Percentiles rank a stretch among this genome's conserved stretches.
These are phyloP conservation scores for Pterulicium gracile DNA, from an alignment of 1,284 basidiomycete genomes.

Conservation along the genomic window DNA sequence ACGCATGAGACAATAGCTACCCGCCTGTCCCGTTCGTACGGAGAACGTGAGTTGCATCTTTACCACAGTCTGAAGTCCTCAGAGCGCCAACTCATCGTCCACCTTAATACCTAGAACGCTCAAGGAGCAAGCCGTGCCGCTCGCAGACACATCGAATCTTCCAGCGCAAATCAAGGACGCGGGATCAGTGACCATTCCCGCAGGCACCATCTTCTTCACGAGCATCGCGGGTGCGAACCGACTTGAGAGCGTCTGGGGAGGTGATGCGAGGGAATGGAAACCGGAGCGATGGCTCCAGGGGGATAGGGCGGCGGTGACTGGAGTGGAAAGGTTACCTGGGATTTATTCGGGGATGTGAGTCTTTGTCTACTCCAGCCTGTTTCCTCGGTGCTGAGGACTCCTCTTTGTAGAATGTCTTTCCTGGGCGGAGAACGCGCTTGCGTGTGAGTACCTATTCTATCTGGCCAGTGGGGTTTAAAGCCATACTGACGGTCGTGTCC, in stretches of 20 bases:
- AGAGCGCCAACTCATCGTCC: too few relatives aligned
- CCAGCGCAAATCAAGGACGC: slow-evolving; percentile 9
- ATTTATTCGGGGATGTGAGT: slow-evolving; percentile 30
- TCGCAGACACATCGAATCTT: slow-evolving; percentile 11
- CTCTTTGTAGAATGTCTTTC: neutral
- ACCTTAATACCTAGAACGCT: too few relatives aligned
- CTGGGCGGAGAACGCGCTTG: slow-evolving; percentile 2
- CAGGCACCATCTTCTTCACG: slow-evolving; percentile 27
- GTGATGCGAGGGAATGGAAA: slow-evolving; percentile 30
- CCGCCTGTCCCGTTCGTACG: slow-evolving; percentile 34
- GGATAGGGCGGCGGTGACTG: slow-evolving; percentile 5
- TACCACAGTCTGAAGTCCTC: too few relatives aligned
- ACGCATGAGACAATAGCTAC: slow-evolving; percentile 23
- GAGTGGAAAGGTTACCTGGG: slow-evolving; percentile 19
- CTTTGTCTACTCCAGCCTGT: neutral
- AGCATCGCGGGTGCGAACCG: slow-evolving; percentile 27
- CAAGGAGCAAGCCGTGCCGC: slow-evolving; percentile 23
- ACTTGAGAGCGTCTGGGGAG: slow-evolving; percentile 27
- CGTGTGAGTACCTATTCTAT: neutral
- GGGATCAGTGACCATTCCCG: slow-evolving; percentile 21
- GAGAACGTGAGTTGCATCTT: slow-evolving; percentile 23
- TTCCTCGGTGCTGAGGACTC: neutral
- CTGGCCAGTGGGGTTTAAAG: neutral
- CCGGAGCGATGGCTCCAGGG: slow-evolving; percentile 24
- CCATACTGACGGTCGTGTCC: neutral